Evolutionary conservation across 225 moss, liverwort and hornwort species (phyloP), one percentile per base, ranked within the genome.

Genomic region (Physcomitrellopsis africana): DNA sequence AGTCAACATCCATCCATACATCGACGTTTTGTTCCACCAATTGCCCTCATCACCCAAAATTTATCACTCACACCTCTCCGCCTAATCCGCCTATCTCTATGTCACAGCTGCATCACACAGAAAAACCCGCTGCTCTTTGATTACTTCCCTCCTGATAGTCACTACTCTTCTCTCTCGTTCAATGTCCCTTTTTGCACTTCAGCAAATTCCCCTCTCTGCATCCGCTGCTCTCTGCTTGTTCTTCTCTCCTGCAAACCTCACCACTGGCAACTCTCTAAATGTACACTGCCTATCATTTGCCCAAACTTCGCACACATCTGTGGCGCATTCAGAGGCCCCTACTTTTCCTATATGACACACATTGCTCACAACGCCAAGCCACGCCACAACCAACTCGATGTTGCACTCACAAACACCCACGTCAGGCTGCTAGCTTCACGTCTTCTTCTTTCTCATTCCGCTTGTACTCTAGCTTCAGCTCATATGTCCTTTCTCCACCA

Each of bases 401-500:
- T 29, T 69, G 80, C 60, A 68, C 55, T 52, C 2, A 5, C 32
- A 42, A 60, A 27, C 26, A 58, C 22, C 29, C 29, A 29, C 12
- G 24, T 84, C 72, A 87, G 76, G 70, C 74, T 63, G 76, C 63
- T 51, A 77, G 73, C 74, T 91, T 90, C 22, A 81, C 81, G 51
- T 93, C 93, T 76, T 95, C 99, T 67, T 89, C 80, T 20, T 87
- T 57, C 9, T 77, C 73, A 27, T 88, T 92, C 61, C 87, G 84
- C 83, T 79, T 92, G 77, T 99, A 99, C 76, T 99, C 99, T 27
- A 89, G 99, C 81, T 95, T 99, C 48, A 99, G 90, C 88, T 99
- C 99, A 60, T 95, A 95, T 32, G 99, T 99, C 46, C 99, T 94
- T 84, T 99, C n/a, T n/a, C n/a, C n/a, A n/a, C n/a, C n/a, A n/a